These are phyloP conservation scores for Mycena albidolilacea DNA, from an alignment of 768 basidiomycete genomes.

Conservation along the genomic window DNA sequence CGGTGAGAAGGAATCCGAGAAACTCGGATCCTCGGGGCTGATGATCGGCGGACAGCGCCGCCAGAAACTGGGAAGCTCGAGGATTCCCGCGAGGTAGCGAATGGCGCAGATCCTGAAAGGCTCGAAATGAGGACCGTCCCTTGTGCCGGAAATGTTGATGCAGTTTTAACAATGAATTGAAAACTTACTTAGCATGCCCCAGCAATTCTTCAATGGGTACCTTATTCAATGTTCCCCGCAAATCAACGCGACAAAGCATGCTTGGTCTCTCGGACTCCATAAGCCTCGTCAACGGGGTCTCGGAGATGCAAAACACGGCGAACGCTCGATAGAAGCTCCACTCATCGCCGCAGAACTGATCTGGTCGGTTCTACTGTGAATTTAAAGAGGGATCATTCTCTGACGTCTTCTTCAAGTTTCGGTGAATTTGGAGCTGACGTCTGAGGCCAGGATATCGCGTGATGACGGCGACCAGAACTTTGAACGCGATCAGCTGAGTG, in stretches of 20 bases:
- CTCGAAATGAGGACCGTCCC: constrained; percentile 1
- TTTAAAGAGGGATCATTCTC: too few relatives aligned
- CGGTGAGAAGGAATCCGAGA: not conserved
- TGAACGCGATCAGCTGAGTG: too few relatives aligned
- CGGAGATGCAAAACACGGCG: too few relatives aligned
- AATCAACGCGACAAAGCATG: constrained; percentile 3
- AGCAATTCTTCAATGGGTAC: constrained; percentile 16
- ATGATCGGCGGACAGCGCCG: too few relatives aligned
- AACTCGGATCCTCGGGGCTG: not conserved
- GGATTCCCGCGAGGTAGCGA: constrained; percentile 20
- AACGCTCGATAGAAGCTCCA: too few relatives aligned
- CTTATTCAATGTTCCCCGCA: not conserved
- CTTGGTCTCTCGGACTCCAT: not conserved
- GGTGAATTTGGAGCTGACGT: too few relatives aligned
- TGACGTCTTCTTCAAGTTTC: too few relatives aligned
- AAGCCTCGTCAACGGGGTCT: not conserved
- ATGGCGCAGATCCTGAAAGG: constrained; percentile 14
- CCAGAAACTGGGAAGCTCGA: constrained; percentile 4
- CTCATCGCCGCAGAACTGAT: too few relatives aligned
- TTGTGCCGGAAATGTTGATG: not conserved
- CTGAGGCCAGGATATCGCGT: too few relatives aligned
- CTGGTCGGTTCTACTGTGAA: too few relatives aligned
- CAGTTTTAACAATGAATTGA: not conserved
- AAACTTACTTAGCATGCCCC: not conserved
- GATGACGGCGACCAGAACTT: too few relatives aligned